Conservation (phyloP, 2,329 filamentous ascomycete species). For the Fusarium guadeloupense region DNA sequence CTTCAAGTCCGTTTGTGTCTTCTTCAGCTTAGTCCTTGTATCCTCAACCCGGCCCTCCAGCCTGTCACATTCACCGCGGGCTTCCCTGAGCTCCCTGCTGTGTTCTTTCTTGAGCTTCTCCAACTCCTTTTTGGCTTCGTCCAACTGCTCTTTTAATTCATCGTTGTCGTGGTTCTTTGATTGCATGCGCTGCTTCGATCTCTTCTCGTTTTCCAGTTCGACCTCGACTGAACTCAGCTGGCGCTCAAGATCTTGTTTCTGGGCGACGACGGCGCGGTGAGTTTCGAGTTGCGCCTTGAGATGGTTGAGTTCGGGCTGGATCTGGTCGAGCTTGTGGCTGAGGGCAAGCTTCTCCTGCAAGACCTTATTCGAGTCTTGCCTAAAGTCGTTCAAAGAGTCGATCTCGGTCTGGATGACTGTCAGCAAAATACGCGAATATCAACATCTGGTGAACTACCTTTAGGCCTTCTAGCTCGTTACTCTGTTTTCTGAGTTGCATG, state of each 20-base stretch:
- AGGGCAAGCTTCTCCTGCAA: constrained; percentile 67
- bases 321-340: constrained; percentile 59
- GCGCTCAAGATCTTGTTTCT: constrained; percentile 82
- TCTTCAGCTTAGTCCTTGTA: constrained; percentile 72
- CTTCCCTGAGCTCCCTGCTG: constrained; percentile 67
- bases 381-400: constrained; percentile 71
- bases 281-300: constrained; percentile 63
- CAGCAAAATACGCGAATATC: not conserved
- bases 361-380: constrained; percentile 75
- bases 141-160: constrained; percentile 51
- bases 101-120: constrained; percentile 57
- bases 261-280: constrained; percentile 75
- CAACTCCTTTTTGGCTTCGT: constrained; percentile 54
- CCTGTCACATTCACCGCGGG: constrained; percentile 68
- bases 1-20: constrained; percentile 77
- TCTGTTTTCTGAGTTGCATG: constrained; percentile 58
- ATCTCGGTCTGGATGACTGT: constrained; percentile 69
- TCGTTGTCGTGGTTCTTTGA: constrained; percentile 51
- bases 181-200: constrained; percentile 47
- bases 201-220: constrained; percentile 81
- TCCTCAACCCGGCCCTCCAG: constrained; percentile 72
- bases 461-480: constrained; percentile 58
- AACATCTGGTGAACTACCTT: constrained; percentile 50
- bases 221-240: constrained; percentile 81
- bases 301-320: constrained; percentile 67